Percentiles rank a stretch among this genome's conserved stretches.
phyloP scores from a whole-genome alignment of 2,329 filamentous ascomycete genomes.

The Colletotrichum liriopes region DNA sequence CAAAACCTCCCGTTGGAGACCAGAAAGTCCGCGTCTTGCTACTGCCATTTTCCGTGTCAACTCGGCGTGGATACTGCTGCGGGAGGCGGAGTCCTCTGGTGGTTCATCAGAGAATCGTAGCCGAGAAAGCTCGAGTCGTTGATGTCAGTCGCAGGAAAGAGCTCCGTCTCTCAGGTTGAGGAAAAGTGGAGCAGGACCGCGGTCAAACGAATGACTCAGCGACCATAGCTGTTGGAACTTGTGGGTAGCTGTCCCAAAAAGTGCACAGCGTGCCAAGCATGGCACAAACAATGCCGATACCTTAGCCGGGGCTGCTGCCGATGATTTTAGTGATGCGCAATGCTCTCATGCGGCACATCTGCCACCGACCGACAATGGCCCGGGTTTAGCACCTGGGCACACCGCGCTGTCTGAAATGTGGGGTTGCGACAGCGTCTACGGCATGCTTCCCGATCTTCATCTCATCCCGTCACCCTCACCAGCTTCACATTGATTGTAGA shows the following conservation, averaged over 20 bases:
- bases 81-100: slow-evolving; percentile 10
- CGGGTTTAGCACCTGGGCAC: not conserved
- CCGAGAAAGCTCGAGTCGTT: slow-evolving; percentile 27
- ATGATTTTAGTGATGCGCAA: slow-evolving; percentile 6
- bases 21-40: slow-evolving; percentile 72
- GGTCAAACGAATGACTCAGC: slow-evolving; percentile 27
- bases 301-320: slow-evolving; percentile 18
- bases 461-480: slow-evolving; percentile 21
- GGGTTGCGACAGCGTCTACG: slow-evolving; percentile 6
- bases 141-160: slow-evolving; percentile 33
- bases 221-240: slow-evolving; percentile 9
- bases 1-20: slow-evolving; percentile 91
- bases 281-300: slow-evolving; percentile 15
- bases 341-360: slow-evolving; percentile 10
- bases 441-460: slow-evolving; percentile 3
- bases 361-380: slow-evolving; percentile 8
- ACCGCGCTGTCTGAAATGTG: slow-evolving; percentile 8
- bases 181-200: not conserved
- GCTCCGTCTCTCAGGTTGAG: slow-evolving; percentile 3
- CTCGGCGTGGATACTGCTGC: not conserved
- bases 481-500: slow-evolving; percentile 1
- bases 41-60: slow-evolving; percentile 31
- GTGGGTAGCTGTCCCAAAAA: slow-evolving; percentile 20
- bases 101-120: slow-evolving; percentile 2
- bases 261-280: not conserved